phyloP scores from a whole-genome alignment of 2,329 filamentous ascomycete species.

The Talaromyces pinophilus region DNA sequence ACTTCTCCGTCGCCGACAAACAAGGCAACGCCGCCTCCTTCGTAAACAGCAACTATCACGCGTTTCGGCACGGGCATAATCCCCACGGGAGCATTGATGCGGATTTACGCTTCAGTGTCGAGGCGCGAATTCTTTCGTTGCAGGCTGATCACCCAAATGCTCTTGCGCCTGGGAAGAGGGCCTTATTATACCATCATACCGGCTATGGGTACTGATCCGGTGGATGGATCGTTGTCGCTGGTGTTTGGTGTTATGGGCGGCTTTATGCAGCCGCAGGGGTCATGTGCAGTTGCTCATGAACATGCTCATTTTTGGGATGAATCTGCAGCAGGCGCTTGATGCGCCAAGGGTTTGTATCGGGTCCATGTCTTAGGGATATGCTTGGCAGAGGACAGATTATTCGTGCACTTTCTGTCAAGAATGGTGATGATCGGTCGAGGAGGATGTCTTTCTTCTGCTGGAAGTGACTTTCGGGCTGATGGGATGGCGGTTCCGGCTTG shows the following conservation, averaged over 20 bases:
- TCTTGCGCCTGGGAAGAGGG: background rate
- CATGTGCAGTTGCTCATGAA: background rate
- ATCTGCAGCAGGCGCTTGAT: background rate
- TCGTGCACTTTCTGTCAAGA: background rate
- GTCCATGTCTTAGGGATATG: background rate
- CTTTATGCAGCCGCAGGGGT: background rate
- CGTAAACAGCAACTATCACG: background rate
- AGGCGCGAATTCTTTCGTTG: background rate
- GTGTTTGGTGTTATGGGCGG: background rate
- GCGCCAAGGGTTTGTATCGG: background rate
- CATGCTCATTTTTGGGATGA: background rate
- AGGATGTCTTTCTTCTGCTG: background rate
- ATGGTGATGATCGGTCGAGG: background rate
- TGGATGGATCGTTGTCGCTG: background rate
- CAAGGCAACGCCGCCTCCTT: background rate
- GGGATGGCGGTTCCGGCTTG: background rate
- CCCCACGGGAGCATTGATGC: background rate
- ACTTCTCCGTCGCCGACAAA: background rate
- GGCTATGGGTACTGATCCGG: background rate
- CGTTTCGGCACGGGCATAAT: background rate
- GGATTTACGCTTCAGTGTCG: background rate
- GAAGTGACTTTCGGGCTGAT: background rate
- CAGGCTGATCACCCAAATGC: background rate
- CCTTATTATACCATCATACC: background rate
- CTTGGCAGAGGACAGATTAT: constrained; percentile 4